These are phyloP conservation scores for Myxozyma kluyveri DNA, from an alignment of 805 yeast species.

Conservation along the genomic window DNA sequence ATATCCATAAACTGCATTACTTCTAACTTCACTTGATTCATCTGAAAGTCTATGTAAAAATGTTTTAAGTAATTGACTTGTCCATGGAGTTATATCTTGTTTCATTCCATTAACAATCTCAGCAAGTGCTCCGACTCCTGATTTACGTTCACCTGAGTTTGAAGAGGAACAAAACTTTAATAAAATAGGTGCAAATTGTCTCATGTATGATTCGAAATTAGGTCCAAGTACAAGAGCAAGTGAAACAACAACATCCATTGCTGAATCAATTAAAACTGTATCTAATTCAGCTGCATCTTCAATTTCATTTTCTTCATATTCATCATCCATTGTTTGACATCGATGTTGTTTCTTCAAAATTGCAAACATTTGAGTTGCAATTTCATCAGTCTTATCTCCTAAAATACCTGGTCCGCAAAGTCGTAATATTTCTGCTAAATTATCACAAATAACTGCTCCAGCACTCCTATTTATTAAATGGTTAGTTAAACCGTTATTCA, in stretches of 20 bases:
- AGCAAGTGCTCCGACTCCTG: constrained; percentile 85
- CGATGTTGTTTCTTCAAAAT: constrained; percentile 79
- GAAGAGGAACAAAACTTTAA: constrained; percentile 56
- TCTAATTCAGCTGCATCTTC: constrained; percentile 41
- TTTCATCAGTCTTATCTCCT: constrained; percentile 57
- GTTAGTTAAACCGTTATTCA: too few species aligned
- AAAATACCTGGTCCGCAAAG: constrained; percentile 69
- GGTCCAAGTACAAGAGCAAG: constrained; percentile 73
- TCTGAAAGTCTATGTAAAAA: constrained; percentile 67
- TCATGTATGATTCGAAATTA: constrained; percentile 72
- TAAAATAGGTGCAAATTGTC: constrained; percentile 65
- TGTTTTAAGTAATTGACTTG: constrained; percentile 66
- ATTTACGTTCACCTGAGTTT: constrained; percentile 71
- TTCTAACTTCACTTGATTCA: constrained; percentile 76
- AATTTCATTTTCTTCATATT: constrained; percentile 38
- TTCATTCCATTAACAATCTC: constrained; percentile 80
- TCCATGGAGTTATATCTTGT: constrained; percentile 56
- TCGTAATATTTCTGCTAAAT: constrained; percentile 63
- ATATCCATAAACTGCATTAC: constrained; percentile 94
- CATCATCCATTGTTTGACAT: constrained; percentile 75
- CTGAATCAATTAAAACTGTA: constrained; percentile 76
- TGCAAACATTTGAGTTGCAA: constrained; percentile 69
- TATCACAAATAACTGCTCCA: constrained; percentile 76
- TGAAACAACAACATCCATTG: constrained; percentile 78
- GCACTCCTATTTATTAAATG: constrained; percentile 17